Conservation (phyloP, 2,329 filamentous ascomycete species). For the Ophiostoma montium region DNA sequence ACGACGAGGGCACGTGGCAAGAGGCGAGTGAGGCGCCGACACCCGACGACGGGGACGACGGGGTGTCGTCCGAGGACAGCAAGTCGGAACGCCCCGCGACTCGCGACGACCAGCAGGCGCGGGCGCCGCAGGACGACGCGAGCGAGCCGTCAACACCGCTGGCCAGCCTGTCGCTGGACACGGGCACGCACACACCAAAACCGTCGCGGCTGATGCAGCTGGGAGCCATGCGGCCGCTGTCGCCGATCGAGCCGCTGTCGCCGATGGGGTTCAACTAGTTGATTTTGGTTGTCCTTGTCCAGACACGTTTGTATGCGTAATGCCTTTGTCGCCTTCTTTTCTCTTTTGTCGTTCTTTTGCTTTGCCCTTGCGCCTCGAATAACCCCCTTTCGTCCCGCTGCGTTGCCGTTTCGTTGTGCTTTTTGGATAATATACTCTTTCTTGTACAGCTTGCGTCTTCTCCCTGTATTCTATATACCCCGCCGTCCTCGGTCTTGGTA, state of each 20-base stretch:
- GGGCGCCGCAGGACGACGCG: constrained; percentile 1
- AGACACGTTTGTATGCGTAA: neutral
- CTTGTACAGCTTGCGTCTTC: constrained; percentile 1
- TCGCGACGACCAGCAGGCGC: neutral
- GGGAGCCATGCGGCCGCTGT: constrained; percentile 40
- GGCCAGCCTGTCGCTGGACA: constrained; percentile 21
- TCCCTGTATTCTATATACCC: too few species aligned
- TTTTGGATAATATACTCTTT: neutral
- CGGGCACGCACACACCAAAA: constrained; percentile 30
- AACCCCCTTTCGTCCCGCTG: neutral
- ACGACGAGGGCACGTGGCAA: neutral
- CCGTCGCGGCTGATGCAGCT: constrained; percentile 21
- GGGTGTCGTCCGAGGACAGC: neutral
- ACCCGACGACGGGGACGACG: neutral
- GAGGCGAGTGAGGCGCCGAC: neutral
- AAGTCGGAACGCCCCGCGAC: neutral
- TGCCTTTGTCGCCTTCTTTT: neutral
- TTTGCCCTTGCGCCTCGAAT: constrained; percentile 3
- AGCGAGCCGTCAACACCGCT: constrained; percentile 22
- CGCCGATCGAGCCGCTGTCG: constrained; percentile 52
- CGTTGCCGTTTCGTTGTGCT: neutral
- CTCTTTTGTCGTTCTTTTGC: neutral
- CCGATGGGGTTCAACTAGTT: constrained; percentile 39
- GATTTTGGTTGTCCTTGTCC: neutral
- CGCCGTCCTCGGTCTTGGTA: too few species aligned